A percentile compares a stretch with the other conserved stretches of the same genome.
Conservation (phyloP, 305 asterid species). For the Fraxinus nigra region DNA sequence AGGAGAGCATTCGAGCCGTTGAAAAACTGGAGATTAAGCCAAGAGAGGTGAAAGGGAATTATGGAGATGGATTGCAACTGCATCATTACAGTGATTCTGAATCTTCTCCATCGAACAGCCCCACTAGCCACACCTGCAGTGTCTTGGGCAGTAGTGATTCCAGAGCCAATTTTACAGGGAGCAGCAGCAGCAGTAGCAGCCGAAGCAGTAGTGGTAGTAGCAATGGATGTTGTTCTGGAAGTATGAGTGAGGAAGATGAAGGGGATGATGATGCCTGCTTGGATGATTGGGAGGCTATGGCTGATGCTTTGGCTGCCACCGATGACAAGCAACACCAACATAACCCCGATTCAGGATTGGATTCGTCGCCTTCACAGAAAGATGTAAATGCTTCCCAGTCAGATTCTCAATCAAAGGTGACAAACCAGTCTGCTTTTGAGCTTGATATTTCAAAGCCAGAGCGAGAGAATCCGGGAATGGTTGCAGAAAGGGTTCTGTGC, state of each 20-base stretch:
- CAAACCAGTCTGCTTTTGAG: conserved; percentile 19
- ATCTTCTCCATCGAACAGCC: conserved; percentile 39
- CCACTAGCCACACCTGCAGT: conserved; percentile 49
- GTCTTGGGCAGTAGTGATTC: conserved; percentile 40
- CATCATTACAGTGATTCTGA: conserved; percentile 61
- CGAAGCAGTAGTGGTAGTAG: conserved; percentile 54
- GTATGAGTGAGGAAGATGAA: conserved; percentile 64
- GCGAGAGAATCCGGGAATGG: conserved; percentile 40
- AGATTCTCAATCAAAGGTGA: conserved; percentile 23
- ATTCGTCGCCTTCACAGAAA: conserved; percentile 25
- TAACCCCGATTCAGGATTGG: conserved; percentile 25
- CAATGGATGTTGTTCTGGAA: conserved; percentile 44
- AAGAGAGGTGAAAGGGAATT: conserved; percentile 38
- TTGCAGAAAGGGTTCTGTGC: conserved; percentile 30
- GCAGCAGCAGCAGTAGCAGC: conserved; percentile 32
- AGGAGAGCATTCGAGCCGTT: conserved; percentile 27
- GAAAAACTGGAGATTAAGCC: conserved; percentile 55
- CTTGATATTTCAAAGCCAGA: conserved; percentile 24
- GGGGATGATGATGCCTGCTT: conserved; percentile 61
- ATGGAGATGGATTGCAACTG: conserved; percentile 36
- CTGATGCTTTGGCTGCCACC: conserved; percentile 82
- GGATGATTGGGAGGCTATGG: conserved; percentile 97
- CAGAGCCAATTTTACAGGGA: conserved; percentile 45
- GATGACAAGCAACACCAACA: conserved; percentile 48
- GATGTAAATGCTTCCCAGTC: conserved; percentile 27